Percentiles rank a stretch among this genome's conserved stretches.
phyloP scores from a whole-genome alignment of 2,329 filamentous ascomycete species.

The Plenodomus biglobosus region DNA sequence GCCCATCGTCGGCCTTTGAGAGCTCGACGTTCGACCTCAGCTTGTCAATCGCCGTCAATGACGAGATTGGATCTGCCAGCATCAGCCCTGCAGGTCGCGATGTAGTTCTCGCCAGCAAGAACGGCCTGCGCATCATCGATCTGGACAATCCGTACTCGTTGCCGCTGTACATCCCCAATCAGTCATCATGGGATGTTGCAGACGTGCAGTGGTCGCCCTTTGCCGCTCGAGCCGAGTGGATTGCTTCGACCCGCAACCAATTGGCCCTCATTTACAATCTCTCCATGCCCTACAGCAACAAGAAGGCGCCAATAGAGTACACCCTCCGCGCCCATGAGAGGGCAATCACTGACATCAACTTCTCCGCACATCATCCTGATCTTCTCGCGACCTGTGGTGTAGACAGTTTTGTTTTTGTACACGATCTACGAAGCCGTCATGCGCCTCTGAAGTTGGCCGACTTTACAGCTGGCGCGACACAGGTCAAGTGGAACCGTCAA shows the following conservation, averaged over 20 bases:
- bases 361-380: slow-evolving; percentile 89
- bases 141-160: slow-evolving; percentile 86
- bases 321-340: slow-evolving; percentile 82
- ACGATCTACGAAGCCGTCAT: slow-evolving; percentile 70
- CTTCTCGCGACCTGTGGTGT: slow-evolving; percentile 87
- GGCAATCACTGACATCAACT: slow-evolving; percentile 95
- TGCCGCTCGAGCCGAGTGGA: slow-evolving; percentile 85
- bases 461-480: slow-evolving; percentile 90
- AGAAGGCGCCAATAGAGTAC: slow-evolving; percentile 82
- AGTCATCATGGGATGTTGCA: slow-evolving; percentile 89
- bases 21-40: slow-evolving; percentile 86
- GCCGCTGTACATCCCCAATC: slow-evolving; percentile 81
- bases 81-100: slow-evolving; percentile 91
- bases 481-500: slow-evolving; percentile 92
- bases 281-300: slow-evolving; percentile 53
- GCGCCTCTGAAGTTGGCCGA: slow-evolving; percentile 66
- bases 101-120: slow-evolving; percentile 80
- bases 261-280: slow-evolving; percentile 94
- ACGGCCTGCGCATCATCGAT: slow-evolving; percentile 88
- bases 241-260: slow-evolving; percentile 91
- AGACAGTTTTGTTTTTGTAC: slow-evolving; percentile 89
- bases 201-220: slow-evolving; percentile 98
- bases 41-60: slow-evolving; percentile 79
- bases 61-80: slow-evolving; percentile 79
- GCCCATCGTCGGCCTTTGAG: slow-evolving; percentile 64